These are phyloP conservation scores for Dentipellis fragilis DNA, from an alignment of 768 basidiomycete genomes.

Conservation along the genomic window DNA sequence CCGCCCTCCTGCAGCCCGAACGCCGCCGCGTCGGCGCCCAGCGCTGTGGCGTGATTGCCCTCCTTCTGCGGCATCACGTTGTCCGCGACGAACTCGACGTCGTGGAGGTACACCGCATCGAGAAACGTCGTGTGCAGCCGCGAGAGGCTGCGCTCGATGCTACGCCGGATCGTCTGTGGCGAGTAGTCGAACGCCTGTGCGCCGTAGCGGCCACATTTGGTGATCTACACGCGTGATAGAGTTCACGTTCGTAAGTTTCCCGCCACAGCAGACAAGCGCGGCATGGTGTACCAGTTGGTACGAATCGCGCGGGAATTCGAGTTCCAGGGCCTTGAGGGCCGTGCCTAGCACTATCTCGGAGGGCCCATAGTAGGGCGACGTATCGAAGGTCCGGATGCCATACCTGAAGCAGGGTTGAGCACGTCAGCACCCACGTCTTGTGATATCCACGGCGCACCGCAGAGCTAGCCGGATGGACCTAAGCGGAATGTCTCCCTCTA, in stretches of 20 bases:
- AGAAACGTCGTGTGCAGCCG: slow-evolving; percentile 70
- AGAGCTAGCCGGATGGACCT: slow-evolving; percentile 67
- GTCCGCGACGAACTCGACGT: slow-evolving; percentile 69
- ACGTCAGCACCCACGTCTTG: not conserved
- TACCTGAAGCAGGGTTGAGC: slow-evolving; percentile 37
- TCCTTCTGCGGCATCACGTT: slow-evolving; percentile 35
- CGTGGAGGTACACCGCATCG: slow-evolving; percentile 76
- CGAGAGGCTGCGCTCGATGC: slow-evolving; percentile 54
- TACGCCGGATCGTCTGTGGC: slow-evolving; percentile 51
- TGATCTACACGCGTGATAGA: slow-evolving; percentile 40
- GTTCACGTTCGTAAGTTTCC: too few species aligned
- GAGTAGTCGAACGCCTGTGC: slow-evolving; percentile 61
- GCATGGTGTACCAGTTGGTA: slow-evolving; percentile 50
- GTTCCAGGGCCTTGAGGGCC: slow-evolving; percentile 44
- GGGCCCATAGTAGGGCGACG: slow-evolving; percentile 69
- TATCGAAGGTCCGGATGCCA: slow-evolving; percentile 76
- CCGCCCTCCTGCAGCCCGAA: slow-evolving; percentile 60
- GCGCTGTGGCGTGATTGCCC: slow-evolving; percentile 48
- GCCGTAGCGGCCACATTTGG: slow-evolving; percentile 80
- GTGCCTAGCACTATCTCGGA: slow-evolving; percentile 73
- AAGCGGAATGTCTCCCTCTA: slow-evolving; percentile 47
- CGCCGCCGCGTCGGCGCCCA: slow-evolving; percentile 38
- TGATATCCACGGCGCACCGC: slow-evolving; percentile 34
- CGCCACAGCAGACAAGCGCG: too few species aligned
- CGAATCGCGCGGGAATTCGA: slow-evolving; percentile 68